Conservation (phyloP, 164 flowering plant species). For the Tinospora cordifolia region DNA sequence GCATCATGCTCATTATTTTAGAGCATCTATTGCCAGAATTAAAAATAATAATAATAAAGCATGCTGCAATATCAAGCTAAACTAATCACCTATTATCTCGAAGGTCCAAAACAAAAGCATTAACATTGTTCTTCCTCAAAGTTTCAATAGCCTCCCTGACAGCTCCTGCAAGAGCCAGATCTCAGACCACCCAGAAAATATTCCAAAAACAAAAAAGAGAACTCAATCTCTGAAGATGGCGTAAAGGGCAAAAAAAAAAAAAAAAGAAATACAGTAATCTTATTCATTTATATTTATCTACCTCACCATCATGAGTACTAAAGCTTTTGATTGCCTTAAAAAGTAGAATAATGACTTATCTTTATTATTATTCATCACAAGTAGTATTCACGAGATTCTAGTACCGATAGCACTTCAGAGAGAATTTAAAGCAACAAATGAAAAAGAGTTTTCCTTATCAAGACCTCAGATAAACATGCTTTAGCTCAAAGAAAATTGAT, state of each 20-base stretch:
- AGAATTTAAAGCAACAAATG: background rate
- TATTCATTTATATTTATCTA: background rate
- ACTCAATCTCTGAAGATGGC: too few relatives aligned
- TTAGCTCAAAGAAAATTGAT: background rate
- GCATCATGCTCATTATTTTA: slow-evolving; percentile 42
- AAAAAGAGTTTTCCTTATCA: background rate
- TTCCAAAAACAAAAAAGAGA: too few relatives aligned
- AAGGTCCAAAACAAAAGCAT: slow-evolving; percentile 90
- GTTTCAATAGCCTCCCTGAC: slow-evolving; percentile 82
- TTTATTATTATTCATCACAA: background rate
- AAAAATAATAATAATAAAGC: background rate
- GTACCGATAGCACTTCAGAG: background rate
- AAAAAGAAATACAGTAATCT: too few relatives aligned
- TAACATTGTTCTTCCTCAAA: slow-evolving; percentile 62
- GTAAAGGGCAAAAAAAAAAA: background rate
- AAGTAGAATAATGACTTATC: background rate
- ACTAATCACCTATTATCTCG: slow-evolving; percentile 86
- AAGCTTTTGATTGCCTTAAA: background rate
- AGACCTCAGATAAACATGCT: background rate
- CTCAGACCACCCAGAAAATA: background rate
- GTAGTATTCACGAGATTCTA: too few relatives aligned
- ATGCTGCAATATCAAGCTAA: slow-evolving; percentile 11
- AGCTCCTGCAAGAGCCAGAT: slow-evolving; percentile 47
- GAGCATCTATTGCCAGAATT: slow-evolving; percentile 17
- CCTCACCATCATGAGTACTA: background rate